Percentiles rank a stretch among this genome's conserved stretches.
phyloP scores from a whole-genome alignment of 345 rosid species.

The Camelina neglecta region DNA sequence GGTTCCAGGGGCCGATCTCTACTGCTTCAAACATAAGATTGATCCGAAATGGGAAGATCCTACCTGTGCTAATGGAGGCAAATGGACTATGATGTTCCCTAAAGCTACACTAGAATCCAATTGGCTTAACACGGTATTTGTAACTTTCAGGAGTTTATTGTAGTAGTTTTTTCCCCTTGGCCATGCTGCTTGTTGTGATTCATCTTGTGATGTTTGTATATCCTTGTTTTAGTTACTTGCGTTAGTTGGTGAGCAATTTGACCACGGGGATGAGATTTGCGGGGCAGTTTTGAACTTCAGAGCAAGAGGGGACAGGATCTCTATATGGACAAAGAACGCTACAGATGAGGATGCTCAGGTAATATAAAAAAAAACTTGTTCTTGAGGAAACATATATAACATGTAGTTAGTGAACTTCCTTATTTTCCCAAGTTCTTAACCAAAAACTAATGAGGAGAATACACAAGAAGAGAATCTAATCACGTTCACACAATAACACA shows the following conservation, averaged over 20 bases:
- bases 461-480: background rate
- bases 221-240: constrained; percentile 62
- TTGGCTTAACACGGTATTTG: constrained; percentile 82
- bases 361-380: background rate
- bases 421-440: background rate
- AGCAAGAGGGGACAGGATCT: constrained; percentile 62
- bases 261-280: constrained; percentile 86
- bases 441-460: constrained; percentile 3
- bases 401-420: constrained; percentile 19
- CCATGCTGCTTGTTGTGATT: constrained; percentile 10
- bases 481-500: background rate
- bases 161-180: background rate
- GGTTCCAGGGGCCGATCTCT: constrained; percentile 62
- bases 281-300: constrained; percentile 90
- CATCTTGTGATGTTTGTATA: constrained; percentile 4
- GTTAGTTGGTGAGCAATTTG: constrained; percentile 90
- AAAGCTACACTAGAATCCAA: constrained; percentile 62
- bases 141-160: background rate
- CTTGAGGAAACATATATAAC: constrained; percentile 7
- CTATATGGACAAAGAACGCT: constrained; percentile 94
- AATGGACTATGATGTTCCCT: constrained; percentile 66
- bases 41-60: constrained; percentile 99
- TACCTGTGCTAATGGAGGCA: constrained; percentile 89
- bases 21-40: constrained; percentile 82
- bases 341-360: constrained; percentile 85